These are phyloP conservation scores for Trifolium dubium DNA, from an alignment of 306 rosid species.

Conservation along the genomic window DNA sequence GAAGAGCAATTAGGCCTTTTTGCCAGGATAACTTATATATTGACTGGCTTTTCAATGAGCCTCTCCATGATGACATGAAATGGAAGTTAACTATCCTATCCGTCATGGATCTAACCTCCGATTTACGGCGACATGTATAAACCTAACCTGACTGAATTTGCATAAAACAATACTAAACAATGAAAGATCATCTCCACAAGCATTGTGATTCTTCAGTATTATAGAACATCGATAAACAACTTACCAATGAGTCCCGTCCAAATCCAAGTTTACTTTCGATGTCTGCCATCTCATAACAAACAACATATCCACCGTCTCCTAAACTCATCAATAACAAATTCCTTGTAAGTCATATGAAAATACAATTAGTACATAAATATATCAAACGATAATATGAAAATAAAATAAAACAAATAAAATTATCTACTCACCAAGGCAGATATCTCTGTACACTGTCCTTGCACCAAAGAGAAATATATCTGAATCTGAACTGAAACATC, in stretches of 20 bases:
- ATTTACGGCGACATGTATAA: too few relatives aligned
- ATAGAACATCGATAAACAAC: constrained; percentile 30
- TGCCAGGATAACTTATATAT: too few relatives aligned
- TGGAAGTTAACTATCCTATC: neutral
- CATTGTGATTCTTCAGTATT: constrained; percentile 21
- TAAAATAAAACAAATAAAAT: neutral
- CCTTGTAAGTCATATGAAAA: constrained; percentile 33
- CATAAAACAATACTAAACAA: constrained; percentile 24
- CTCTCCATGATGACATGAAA: neutral
- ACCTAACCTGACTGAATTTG: constrained; percentile 18
- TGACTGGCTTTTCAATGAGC: neutral
- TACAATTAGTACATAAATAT: neutral
- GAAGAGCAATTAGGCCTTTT: constrained; percentile 12
- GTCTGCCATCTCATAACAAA: constrained; percentile 82
- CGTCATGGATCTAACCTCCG: neutral
- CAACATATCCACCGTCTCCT: constrained; percentile 79
- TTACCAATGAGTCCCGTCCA: constrained; percentile 88
- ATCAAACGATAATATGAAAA: neutral
- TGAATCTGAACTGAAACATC: constrained; percentile 82
- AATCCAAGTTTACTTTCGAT: constrained; percentile 73
- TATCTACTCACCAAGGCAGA: constrained; percentile 72
- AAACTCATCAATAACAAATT: constrained; percentile 43
- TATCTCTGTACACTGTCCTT: constrained; percentile 77
- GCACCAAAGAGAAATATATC: constrained; percentile 89
- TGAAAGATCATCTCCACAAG: constrained; percentile 25